These are phyloP conservation scores for Allomyces macrogynus DNA, from an alignment of 192 early-diverging fungal genomes.

Conservation along the genomic window DNA sequence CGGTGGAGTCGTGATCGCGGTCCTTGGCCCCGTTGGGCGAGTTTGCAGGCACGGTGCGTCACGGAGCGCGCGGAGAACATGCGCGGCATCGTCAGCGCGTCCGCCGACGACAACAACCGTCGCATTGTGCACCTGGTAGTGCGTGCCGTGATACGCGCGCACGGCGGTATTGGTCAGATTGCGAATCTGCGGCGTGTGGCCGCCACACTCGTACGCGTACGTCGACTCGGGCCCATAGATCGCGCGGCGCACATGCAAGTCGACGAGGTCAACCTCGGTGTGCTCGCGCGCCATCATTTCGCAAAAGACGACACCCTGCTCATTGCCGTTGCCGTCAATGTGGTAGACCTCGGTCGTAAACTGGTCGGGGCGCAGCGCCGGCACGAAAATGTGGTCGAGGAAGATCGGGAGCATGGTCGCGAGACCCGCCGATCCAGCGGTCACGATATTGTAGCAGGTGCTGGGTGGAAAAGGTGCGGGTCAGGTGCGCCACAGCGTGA, in stretches of 20 bases:
- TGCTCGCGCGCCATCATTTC: constrained; percentile 58
- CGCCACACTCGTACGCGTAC: constrained; percentile 58
- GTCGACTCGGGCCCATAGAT: constrained; percentile 25
- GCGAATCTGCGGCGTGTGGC: constrained; percentile 46
- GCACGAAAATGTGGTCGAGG: constrained; percentile 60
- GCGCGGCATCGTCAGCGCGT: constrained; percentile 17
- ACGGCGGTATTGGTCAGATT: constrained; percentile 54
- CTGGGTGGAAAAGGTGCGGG: not conserved
- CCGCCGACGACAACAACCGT: constrained; percentile 45
- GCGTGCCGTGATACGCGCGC: constrained; percentile 48
- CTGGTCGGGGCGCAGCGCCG: constrained; percentile 45
- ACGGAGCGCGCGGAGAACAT: too few relatives aligned
- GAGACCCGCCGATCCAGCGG: constrained; percentile 43
- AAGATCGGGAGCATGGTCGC: constrained; percentile 53
- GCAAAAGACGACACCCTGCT: constrained; percentile 60
- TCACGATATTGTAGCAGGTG: constrained; percentile 49
- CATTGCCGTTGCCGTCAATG: constrained; percentile 39
- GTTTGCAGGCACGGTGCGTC: too few relatives aligned
- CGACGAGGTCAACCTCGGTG: constrained; percentile 38
- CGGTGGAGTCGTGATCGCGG: too few relatives aligned
- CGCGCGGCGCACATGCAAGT: constrained; percentile 2
- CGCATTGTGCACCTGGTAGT: constrained; percentile 49
- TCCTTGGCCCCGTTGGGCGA: too few relatives aligned
- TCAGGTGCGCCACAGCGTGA: constrained; percentile 5
- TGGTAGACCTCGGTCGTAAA: constrained; percentile 69